phyloP scores from a whole-genome alignment of 768 basidiomycete genomes.

The Exsudoporus frostii region DNA sequence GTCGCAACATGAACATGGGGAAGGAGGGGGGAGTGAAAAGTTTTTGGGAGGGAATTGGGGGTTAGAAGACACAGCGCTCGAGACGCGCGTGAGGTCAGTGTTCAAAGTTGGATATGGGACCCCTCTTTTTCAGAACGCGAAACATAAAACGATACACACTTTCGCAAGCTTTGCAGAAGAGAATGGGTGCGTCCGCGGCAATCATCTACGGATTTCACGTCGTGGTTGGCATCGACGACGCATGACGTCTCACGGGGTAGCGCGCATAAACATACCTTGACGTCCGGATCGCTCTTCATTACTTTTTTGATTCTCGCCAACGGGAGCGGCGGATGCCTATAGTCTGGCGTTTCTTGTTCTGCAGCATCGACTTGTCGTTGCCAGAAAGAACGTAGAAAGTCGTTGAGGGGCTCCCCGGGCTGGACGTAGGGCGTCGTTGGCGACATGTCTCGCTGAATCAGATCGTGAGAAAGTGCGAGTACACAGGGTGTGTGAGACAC shows the following conservation, averaged over 20 bases:
- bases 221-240: background rate
- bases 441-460: slow-evolving; percentile 24
- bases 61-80: background rate
- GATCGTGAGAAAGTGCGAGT: slow-evolving; percentile 18
- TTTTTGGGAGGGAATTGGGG: background rate
- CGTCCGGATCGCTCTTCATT: slow-evolving; percentile 97
- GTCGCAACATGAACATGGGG: background rate
- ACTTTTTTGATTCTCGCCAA: slow-evolving; percentile 98
- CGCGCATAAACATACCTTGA: slow-evolving; percentile 64
- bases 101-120: background rate
- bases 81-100: background rate
- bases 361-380: slow-evolving; percentile 82
- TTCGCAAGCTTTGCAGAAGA: slow-evolving; percentile 98
- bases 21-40: too few species aligned
- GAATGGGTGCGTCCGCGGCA: slow-evolving; percentile 92
- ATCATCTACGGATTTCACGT: slow-evolving; percentile 70
- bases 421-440: slow-evolving; percentile 65
- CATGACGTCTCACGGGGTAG: background rate
- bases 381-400: slow-evolving; percentile 88
- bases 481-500: background rate
- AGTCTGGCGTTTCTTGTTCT: slow-evolving; percentile 86
- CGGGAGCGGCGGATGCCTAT: slow-evolving; percentile 83
- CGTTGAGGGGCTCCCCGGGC: slow-evolving; percentile 80
- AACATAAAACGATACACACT: slow-evolving; percentile 58
- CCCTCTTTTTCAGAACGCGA: background rate